Conservation (phyloP, 257 asterid species). For the Henckelia pumila region DNA sequence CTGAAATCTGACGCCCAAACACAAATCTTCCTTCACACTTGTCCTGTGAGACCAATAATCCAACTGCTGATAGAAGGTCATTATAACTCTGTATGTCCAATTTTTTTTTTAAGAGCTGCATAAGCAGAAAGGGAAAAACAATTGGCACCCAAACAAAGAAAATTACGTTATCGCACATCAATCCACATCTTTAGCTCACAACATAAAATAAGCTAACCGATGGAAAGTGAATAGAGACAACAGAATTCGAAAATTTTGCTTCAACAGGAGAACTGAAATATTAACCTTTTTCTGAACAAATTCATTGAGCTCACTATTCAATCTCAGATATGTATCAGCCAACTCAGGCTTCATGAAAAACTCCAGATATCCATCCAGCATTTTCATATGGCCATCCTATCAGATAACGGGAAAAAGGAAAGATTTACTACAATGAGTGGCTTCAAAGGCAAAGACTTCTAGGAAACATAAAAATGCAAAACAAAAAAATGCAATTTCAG, state of each 20-base stretch:
- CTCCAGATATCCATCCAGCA: constrained; percentile 89
- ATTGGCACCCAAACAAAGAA: constrained; percentile 22
- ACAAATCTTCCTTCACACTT: constrained; percentile 87
- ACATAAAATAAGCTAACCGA: not conserved
- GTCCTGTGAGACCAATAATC: constrained; percentile 76
- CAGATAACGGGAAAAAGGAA: constrained; percentile 17
- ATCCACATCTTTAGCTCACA: not conserved
- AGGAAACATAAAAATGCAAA: too few relatives aligned
- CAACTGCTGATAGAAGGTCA: constrained; percentile 73
- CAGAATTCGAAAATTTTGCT: not conserved
- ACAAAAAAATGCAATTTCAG: constrained; percentile 15
- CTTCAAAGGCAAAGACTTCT: constrained; percentile 12
- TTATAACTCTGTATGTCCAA: constrained; percentile 42
- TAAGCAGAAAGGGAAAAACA: constrained; percentile 22
- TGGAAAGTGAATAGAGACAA: constrained; percentile 10
- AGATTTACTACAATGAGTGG: constrained; percentile 22
- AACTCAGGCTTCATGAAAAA: constrained; percentile 77
- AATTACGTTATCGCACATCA: not conserved
- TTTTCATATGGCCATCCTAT: constrained; percentile 89
- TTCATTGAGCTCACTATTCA: constrained; percentile 81
- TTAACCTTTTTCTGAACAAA: constrained; percentile 69
- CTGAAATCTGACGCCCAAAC: constrained; percentile 54
- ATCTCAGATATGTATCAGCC: constrained; percentile 54
- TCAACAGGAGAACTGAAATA: constrained; percentile 10
- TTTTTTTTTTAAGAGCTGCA: constrained; percentile 76